phyloP scores from a whole-genome alignment of 1,284 basidiomycete genomes.

The Cryptococcus wingfieldii region DNA sequence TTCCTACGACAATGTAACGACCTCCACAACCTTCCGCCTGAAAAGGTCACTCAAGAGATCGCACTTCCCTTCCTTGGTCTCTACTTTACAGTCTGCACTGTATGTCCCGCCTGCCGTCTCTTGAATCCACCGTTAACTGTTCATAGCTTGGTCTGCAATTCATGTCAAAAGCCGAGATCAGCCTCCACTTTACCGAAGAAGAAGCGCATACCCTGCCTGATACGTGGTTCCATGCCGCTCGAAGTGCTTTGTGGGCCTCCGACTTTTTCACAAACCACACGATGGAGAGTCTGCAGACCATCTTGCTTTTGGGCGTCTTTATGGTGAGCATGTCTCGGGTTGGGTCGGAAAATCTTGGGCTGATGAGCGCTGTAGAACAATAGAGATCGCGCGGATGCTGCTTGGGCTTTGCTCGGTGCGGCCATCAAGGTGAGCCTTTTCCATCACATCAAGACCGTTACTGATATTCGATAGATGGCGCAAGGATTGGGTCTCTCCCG shows the following conservation, averaged over 20 bases:
- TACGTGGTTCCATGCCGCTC: constrained; percentile 42
- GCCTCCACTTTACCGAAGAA: constrained; percentile 40
- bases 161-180: constrained; percentile 42
- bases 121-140: neutral
- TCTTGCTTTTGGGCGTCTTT: constrained; percentile 45
- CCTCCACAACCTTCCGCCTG: constrained; percentile 43
- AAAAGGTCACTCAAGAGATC: constrained; percentile 43
- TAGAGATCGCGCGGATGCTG: constrained; percentile 48
- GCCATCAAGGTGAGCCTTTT: constrained; percentile 44
- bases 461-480: constrained; percentile 40
- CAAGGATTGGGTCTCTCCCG: constrained; percentile 49
- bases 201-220: constrained; percentile 42
- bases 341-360: neutral
- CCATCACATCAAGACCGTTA: neutral
- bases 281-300: constrained; percentile 44
- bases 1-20: constrained; percentile 47
- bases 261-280: constrained; percentile 48
- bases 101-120: constrained; percentile 17
- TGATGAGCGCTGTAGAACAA: constrained; percentile 36
- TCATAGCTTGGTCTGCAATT: constrained; percentile 46
- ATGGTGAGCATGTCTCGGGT: constrained; percentile 29
- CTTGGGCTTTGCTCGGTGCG: constrained; percentile 49
- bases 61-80: constrained; percentile 45
- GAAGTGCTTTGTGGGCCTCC: constrained; percentile 45
- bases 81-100: constrained; percentile 45